phyloP scores from a whole-genome alignment of 306 rosid genomes.

The Quercus parvula region DNA sequence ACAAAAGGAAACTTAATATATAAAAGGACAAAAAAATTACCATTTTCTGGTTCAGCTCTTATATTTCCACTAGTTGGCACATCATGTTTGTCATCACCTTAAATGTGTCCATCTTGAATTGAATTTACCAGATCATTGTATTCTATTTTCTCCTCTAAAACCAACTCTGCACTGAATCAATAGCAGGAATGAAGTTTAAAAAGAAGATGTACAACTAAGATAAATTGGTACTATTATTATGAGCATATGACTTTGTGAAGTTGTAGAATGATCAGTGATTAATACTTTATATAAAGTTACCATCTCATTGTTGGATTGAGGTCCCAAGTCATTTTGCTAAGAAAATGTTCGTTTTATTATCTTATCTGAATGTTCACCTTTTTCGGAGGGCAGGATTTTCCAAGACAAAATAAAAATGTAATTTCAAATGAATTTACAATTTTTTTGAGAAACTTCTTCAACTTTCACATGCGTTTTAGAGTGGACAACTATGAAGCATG shows the following conservation, averaged over 20 bases:
- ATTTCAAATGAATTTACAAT: not conserved
- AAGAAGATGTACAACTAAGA: constrained; percentile 3
- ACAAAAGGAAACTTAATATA: not conserved
- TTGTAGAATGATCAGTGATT: not conserved
- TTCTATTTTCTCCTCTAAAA: constrained; percentile 73
- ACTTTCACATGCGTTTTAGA: not conserved
- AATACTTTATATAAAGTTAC: not conserved
- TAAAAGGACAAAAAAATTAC: constrained; percentile 25
- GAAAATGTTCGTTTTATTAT: not conserved
- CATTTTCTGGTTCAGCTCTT: constrained; percentile 35
- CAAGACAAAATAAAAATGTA: not conserved
- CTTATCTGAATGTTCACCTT: not conserved
- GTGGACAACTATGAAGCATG: too few relatives aligned
- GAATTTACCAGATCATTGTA: constrained; percentile 78
- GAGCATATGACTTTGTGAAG: not conserved
- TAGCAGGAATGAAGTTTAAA: constrained; percentile 21
- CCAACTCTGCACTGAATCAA: constrained; percentile 78
- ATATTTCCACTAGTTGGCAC: constrained; percentile 30
- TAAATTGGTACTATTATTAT: not conserved
- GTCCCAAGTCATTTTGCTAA: not conserved
- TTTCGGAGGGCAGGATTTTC: not conserved
- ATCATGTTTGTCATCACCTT: constrained; percentile 31
- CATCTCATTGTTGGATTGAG: not conserved
- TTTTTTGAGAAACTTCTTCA: not conserved
- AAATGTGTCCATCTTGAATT: constrained; percentile 34